Base-by-base conservation (phyloP, 371 early-diverging fungal genomes). In the Lichtheimia ornata region DNA sequence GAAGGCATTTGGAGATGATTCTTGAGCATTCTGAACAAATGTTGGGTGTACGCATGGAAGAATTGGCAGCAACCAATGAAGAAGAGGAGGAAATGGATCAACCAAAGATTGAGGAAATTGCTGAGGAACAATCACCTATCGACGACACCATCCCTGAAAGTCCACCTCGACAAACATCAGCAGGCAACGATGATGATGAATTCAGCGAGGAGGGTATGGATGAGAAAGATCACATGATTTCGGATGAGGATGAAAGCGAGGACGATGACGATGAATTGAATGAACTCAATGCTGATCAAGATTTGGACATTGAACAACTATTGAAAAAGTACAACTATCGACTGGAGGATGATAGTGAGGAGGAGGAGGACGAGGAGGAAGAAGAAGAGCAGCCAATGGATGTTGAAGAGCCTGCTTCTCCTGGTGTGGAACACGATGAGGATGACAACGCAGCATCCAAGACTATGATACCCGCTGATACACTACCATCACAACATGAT, bases 21-120 rank as follows among this genome's bases (percentile, higher is more conserved):
- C 65, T 91, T 45, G 87, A 90, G 56, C 89, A 88, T 55, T 89
- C 90, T 0, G 85, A 89, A 11, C 86, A 86, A 50, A 81, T 89
- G 69, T 58, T 91, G 13, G 88, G 79, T n/a, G 88, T 81, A n/a
- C 83, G 89, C 64, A 87, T 83, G 64, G 80, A 71, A 41, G 80
- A 83, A 41, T 58, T 85, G 3, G 41, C 61, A 11, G 58, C 49
- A 56, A 49, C 40, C 44, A 58, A 61, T 15, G 42, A 20, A 6
- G 24, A 24, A 3, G 54, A 56, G 41, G 11, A 9, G 6, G 56
- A 41, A 13, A 11, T 35, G 35, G 11, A 40, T 53, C 44, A 28
- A 15, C 13, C 40, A 56, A 44, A 41, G 40, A 53, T 47, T 53
- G 50, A 55, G 0, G 69, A 72, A 14, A 51, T 66, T 5, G 70